Evolutionary conservation across 176 grass and related monocot species (phyloP).

Genomic region (Phoenix roebelenii): DNA sequence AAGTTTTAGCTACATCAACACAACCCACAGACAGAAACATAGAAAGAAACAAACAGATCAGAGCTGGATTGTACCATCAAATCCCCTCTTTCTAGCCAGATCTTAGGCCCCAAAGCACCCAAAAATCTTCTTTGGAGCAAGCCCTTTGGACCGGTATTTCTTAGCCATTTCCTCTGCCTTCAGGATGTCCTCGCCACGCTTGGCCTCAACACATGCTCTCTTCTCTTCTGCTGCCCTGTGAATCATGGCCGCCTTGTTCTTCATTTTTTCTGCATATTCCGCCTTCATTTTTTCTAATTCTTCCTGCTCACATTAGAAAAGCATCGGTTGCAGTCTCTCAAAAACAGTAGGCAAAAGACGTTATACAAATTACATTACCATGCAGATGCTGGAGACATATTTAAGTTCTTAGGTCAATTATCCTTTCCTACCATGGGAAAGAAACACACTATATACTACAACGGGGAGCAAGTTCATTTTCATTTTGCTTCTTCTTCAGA

Average conservation of each 20-base stretch:
- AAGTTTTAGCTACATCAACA: conserved; percentile 15
- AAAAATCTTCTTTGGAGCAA: conserved; percentile 68
- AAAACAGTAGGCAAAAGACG: no score
- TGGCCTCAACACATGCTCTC: conserved; percentile 64
- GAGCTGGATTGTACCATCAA: neutral
- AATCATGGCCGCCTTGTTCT: conserved; percentile 65
- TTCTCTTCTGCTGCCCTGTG: conserved; percentile 94
- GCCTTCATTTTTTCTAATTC: conserved; percentile 88
- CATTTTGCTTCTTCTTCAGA: no score
- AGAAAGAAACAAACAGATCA: conserved; percentile 22
- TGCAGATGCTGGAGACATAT: no score
- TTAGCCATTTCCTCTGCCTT: conserved; percentile 77
- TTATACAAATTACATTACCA: no score
- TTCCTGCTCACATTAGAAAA: conserved; percentile 40
- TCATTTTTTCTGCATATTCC: conserved; percentile 86
- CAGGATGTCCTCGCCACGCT: conserved; percentile 49
- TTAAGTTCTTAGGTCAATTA: no score
- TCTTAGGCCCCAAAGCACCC: conserved; percentile 74
- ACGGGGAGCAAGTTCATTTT: no score
- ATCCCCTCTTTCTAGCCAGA: neutral
- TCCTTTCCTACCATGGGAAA: no score
- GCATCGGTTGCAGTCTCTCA: neutral
- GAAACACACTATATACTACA: no score
- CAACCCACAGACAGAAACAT: conserved; percentile 2
- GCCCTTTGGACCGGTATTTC: conserved; percentile 73